Evolutionary conservation across 768 basidiomycete species (phyloP).

Genomic region (Phlegmacium glaucopus): DNA sequence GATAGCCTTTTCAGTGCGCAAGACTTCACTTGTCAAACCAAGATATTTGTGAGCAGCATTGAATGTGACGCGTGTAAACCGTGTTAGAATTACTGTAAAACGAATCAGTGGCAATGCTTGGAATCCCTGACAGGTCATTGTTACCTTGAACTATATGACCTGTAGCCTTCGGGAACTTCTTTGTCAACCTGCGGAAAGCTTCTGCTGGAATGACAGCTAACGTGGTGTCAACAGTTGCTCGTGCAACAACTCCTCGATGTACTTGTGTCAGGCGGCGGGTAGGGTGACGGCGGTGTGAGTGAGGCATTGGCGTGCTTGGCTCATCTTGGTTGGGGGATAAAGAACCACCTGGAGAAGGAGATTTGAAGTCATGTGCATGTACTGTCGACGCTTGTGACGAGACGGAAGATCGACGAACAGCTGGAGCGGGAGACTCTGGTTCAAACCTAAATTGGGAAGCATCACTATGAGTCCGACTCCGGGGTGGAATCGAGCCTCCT

Average conservation of each 20-base stretch:
- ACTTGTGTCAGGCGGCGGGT: slow-evolving; percentile 29
- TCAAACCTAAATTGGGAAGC: slow-evolving; percentile 58
- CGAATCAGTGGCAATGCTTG: slow-evolving; percentile 7
- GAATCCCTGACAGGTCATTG: neutral
- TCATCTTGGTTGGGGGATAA: slow-evolving; percentile 25
- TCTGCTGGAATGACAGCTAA: slow-evolving; percentile 99
- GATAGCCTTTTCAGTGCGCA: slow-evolving; percentile 95
- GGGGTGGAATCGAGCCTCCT: slow-evolving; percentile 13
- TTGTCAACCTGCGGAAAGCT: slow-evolving; percentile 90
- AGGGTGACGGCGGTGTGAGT: slow-evolving; percentile 7
- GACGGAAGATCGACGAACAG: slow-evolving; percentile 49
- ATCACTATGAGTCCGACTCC: slow-evolving; percentile 40
- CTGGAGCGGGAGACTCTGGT: slow-evolving; percentile 20
- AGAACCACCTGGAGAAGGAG: slow-evolving; percentile 21
- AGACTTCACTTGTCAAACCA: slow-evolving; percentile 90
- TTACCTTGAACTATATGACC: slow-evolving; percentile 93
- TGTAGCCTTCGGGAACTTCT: slow-evolving; percentile 95
- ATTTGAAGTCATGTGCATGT: slow-evolving; percentile 39
- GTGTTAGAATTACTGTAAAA: slow-evolving; percentile 79
- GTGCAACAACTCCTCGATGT: slow-evolving; percentile 79
- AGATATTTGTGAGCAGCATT: slow-evolving; percentile 96
- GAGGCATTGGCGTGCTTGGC: slow-evolving; percentile 16
- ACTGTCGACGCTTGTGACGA: slow-evolving; percentile 73
- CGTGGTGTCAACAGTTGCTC: slow-evolving; percentile 92
- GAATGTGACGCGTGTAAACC: slow-evolving; percentile 97